These are phyloP conservation scores for Phialophora verrucosa DNA, from an alignment of 2,329 filamentous ascomycete genomes.

Conservation along the genomic window DNA sequence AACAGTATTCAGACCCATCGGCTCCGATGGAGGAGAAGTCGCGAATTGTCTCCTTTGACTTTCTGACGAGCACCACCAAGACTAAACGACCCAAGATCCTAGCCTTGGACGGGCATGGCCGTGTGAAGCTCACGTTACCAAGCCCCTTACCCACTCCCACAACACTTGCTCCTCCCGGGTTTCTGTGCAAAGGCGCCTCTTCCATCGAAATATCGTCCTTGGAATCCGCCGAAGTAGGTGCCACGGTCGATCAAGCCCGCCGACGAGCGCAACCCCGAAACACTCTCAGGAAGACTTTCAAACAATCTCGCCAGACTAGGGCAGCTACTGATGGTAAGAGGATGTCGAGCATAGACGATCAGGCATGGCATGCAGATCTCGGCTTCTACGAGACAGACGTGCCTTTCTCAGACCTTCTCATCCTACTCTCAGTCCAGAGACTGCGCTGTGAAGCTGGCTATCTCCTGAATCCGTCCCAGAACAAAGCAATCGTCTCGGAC, in stretches of 20 bases:
- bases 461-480: conserved; percentile 59
- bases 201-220: conserved; percentile 5
- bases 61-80: conserved; percentile 56
- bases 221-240: conserved; percentile 2
- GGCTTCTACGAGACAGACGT: conserved; percentile 40
- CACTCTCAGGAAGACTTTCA: conserved; percentile 26
- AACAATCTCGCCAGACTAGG: conserved; percentile 30
- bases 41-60: conserved; percentile 66
- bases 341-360: conserved; percentile 33
- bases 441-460: conserved; percentile 62
- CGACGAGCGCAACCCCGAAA: conserved; percentile 31
- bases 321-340: conserved; percentile 19
- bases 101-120: conserved; percentile 58
- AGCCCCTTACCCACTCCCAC: conserved; percentile 25
- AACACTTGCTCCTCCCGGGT: conserved; percentile 27
- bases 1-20: conserved; percentile 54
- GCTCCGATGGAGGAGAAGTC: conserved; percentile 53
- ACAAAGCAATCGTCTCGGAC: conserved; percentile 61
- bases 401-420: conserved; percentile 48
- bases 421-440: conserved; percentile 52
- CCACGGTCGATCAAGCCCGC: conserved; percentile 22
- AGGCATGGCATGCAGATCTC: conserved; percentile 34
- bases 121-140: conserved; percentile 55
- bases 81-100: conserved; percentile 58
- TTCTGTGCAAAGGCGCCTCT: conserved; percentile 27